These are phyloP conservation scores for Talaromyces rugulosus DNA, from an alignment of 2,329 filamentous ascomycete genomes.

Conservation along the genomic window DNA sequence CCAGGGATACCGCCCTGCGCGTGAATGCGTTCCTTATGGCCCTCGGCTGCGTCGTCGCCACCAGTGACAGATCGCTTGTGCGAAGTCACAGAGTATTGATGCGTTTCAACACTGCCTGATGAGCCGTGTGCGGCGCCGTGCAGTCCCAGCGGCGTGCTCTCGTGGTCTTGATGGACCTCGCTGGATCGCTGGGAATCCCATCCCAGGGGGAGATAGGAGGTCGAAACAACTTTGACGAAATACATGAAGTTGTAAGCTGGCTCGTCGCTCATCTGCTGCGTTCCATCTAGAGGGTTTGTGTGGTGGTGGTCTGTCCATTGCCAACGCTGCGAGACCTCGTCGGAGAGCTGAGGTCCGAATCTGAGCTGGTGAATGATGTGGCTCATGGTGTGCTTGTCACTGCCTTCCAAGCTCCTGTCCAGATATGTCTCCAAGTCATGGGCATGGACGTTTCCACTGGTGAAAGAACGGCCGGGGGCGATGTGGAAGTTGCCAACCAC, in stretches of 20 bases:
- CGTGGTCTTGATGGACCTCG: slow-evolving; percentile 35
- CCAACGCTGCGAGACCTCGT: slow-evolving; percentile 55
- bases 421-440: slow-evolving; percentile 97
- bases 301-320: slow-evolving; percentile 88
- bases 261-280: slow-evolving; percentile 71
- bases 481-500: slow-evolving; percentile 98
- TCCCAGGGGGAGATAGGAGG: slow-evolving; percentile 86
- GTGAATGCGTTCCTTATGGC: slow-evolving; percentile 88
- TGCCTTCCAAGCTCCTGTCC: slow-evolving; percentile 57
- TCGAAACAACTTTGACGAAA: slow-evolving; percentile 97
- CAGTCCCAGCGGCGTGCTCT: slow-evolving; percentile 61
- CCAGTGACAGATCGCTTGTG: slow-evolving; percentile 85
- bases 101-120: slow-evolving; percentile 86
- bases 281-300: slow-evolving; percentile 78
- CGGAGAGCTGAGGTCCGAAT: slow-evolving; percentile 87
- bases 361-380: slow-evolving; percentile 84
- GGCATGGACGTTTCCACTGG: slow-evolving; percentile 92
- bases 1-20: slow-evolving; percentile 89
- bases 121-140: slow-evolving; percentile 62
- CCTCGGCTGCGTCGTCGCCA: slow-evolving; percentile 78
- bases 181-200: slow-evolving; percentile 63
- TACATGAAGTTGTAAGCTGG: slow-evolving; percentile 97
- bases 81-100: slow-evolving; percentile 97
- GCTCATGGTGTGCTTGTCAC: slow-evolving; percentile 75
- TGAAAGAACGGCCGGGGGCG: slow-evolving; percentile 92